Conservation (phyloP, 2,329 filamentous ascomycete species). For the Fusarium sp. region DNA sequence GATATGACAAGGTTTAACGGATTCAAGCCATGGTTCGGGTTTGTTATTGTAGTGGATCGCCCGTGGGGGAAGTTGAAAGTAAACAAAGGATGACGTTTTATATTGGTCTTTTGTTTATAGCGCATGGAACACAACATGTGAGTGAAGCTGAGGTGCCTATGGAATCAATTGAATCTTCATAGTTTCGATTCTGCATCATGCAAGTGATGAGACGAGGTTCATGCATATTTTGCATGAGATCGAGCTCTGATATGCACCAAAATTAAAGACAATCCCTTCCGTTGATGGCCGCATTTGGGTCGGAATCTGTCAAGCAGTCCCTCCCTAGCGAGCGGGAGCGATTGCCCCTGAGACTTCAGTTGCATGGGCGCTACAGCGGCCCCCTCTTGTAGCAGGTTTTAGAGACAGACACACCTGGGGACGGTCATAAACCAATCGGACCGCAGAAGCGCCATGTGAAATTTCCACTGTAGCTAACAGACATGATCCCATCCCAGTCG, state of each 20-base stretch:
- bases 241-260: constrained; percentile 30
- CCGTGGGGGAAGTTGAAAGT: constrained; percentile 36
- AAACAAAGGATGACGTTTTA: constrained; percentile 44
- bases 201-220: constrained; percentile 24
- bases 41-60: constrained; percentile 32
- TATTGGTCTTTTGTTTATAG: constrained; percentile 35
- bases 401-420: constrained; percentile 28
- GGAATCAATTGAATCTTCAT: constrained; percentile 1
- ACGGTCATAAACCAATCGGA: constrained; percentile 19
- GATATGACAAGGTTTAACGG: constrained; percentile 27
- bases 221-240: constrained; percentile 37
- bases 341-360: constrained; percentile 20
- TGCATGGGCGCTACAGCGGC: constrained; percentile 24
- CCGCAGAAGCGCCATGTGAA: constrained; percentile 11
- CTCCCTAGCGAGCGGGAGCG: constrained; percentile 21
- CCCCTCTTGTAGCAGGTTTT: constrained; percentile 27
- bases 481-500: constrained; percentile 39
- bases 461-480: constrained; percentile 33
- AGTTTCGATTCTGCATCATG: constrained; percentile 21
- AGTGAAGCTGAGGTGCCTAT: background rate
- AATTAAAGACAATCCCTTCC: background rate
- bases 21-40: constrained; percentile 18
- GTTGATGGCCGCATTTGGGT: constrained; percentile 25
- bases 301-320: constrained; percentile 26
- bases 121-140: constrained; percentile 17